Percentiles rank a stretch among this genome's conserved stretches.
Evolutionary conservation across 2,329 filamentous ascomycete species (phyloP).

Genomic region (Trichoderma sp.): DNA sequence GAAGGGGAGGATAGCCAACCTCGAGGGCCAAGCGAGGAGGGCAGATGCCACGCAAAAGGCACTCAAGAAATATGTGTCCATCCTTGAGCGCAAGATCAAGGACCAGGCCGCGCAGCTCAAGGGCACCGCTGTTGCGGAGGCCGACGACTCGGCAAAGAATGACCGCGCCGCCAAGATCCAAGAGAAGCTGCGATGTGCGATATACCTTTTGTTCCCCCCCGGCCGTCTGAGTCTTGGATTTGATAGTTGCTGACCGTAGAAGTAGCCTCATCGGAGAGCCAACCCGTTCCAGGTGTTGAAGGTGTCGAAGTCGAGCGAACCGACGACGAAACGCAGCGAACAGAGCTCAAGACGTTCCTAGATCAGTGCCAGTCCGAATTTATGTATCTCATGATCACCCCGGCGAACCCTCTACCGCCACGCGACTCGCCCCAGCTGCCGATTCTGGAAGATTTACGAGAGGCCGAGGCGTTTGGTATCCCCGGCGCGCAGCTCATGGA

Average conservation of each 20-base stretch:
- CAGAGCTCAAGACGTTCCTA: conserved; percentile 58
- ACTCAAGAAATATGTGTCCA: conserved; percentile 82
- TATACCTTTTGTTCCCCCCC: conserved; percentile 1
- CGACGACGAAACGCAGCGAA: conserved; percentile 50
- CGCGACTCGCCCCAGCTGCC: conserved; percentile 59
- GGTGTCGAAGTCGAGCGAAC: conserved; percentile 45
- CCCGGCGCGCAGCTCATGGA: conserved; percentile 42
- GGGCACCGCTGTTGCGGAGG: conserved; percentile 37
- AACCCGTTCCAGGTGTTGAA: conserved; percentile 43
- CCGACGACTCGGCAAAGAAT: conserved; percentile 45
- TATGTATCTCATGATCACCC: conserved; percentile 65
- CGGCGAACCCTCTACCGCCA: conserved; percentile 63
- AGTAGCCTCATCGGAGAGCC: conserved; percentile 37
- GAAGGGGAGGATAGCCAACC: conserved; percentile 92
- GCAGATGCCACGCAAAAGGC: conserved; percentile 86
- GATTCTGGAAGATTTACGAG: conserved; percentile 57
- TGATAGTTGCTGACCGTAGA: conserved; percentile 20
- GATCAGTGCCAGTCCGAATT: conserved; percentile 65
- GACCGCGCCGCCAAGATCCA: conserved; percentile 53
- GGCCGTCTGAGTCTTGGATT: neutral
- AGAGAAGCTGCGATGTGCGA: conserved; percentile 54
- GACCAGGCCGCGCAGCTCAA: conserved; percentile 74
- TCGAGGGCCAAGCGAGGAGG: conserved; percentile 85
- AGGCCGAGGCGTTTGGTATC: conserved; percentile 51
- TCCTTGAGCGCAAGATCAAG: conserved; percentile 84